These are phyloP conservation scores for Chalciporus sp. DNA, from an alignment of 1,284 basidiomycete species.

Conservation along the genomic window DNA sequence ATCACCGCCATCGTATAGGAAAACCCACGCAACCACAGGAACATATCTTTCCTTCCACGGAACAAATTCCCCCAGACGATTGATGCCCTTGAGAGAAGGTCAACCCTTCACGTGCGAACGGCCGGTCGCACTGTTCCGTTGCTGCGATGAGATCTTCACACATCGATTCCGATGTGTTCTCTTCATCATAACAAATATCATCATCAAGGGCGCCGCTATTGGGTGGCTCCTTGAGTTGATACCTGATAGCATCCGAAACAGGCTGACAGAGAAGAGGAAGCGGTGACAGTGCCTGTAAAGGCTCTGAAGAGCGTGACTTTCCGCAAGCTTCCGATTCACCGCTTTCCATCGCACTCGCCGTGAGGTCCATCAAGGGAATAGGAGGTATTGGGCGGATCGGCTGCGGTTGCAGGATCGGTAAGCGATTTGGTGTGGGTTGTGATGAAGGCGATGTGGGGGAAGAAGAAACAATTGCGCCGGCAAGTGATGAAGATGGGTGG, in stretches of 20 bases:
- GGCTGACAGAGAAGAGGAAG: slow-evolving; percentile 37
- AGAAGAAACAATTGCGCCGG: slow-evolving; percentile 29
- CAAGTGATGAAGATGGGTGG: slow-evolving; percentile 29
- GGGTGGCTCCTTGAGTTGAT: slow-evolving; percentile 26
- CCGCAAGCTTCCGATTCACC: not conserved
- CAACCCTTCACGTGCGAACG: slow-evolving; percentile 21
- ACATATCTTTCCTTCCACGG: slow-evolving; percentile 21
- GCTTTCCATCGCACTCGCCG: slow-evolving; percentile 33
- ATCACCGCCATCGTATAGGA: slow-evolving; percentile 27
- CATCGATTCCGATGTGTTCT: slow-evolving; percentile 15
- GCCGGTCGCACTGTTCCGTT: slow-evolving; percentile 2
- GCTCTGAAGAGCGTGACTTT: not conserved
- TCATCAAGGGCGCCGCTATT: slow-evolving; percentile 2
- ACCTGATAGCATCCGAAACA: slow-evolving; percentile 34
- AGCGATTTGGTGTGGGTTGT: slow-evolving; percentile 19
- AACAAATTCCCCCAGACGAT: slow-evolving; percentile 13
- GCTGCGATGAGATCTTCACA: slow-evolving; percentile 20
- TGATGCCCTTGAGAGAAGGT: slow-evolving; percentile 15
- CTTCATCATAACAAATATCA: slow-evolving; percentile 14
- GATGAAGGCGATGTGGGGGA: slow-evolving; percentile 13
- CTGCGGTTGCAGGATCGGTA: slow-evolving; percentile 54
- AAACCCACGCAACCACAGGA: slow-evolving; percentile 21
- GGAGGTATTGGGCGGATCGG: slow-evolving; percentile 56
- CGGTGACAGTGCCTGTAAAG: slow-evolving; percentile 26
- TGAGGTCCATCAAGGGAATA: slow-evolving; percentile 49